phyloP scores from a whole-genome alignment of 2,329 filamentous ascomycete species.

The Arthrobotrys sphaeroides region DNA sequence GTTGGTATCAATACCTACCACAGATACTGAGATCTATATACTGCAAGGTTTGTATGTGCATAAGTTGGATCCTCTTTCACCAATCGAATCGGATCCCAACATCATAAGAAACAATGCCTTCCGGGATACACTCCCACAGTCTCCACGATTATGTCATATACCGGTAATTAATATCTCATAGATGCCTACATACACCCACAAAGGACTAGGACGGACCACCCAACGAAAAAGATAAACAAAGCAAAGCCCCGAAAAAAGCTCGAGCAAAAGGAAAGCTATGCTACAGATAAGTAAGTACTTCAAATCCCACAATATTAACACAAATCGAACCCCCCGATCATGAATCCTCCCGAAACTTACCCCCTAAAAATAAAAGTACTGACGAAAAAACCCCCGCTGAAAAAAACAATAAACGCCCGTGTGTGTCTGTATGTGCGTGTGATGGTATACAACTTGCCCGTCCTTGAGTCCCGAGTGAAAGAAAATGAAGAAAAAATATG shows the following conservation, averaged over 20 bases:
- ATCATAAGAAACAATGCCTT: too few relatives aligned
- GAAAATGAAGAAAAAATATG: constrained; percentile 4
- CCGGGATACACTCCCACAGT: too few relatives aligned
- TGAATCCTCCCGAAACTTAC: not conserved
- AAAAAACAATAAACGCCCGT: constrained; percentile 17
- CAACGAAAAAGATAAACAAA: not conserved
- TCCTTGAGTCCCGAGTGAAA: not conserved
- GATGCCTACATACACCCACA: not conserved
- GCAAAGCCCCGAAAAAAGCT: not conserved
- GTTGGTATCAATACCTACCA: too few relatives aligned
- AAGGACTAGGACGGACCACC: not conserved
- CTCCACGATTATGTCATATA: not conserved
- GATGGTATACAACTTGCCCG: constrained; percentile 30
- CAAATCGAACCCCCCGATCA: too few relatives aligned
- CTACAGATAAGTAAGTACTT: constrained; percentile 10
- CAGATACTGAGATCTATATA: too few relatives aligned
- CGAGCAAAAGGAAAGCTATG: constrained; percentile 28
- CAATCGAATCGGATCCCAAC: too few relatives aligned
- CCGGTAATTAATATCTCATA: not conserved
- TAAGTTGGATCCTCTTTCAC: too few relatives aligned
- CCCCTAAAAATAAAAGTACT: constrained; percentile 1
- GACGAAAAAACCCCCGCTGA: not conserved
- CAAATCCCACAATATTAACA: too few relatives aligned
- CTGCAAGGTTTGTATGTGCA: not conserved
- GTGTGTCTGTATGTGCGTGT: not conserved